These are phyloP conservation scores for Podaxis sp. DNA, from an alignment of 768 basidiomycete genomes.

Conservation along the genomic window DNA sequence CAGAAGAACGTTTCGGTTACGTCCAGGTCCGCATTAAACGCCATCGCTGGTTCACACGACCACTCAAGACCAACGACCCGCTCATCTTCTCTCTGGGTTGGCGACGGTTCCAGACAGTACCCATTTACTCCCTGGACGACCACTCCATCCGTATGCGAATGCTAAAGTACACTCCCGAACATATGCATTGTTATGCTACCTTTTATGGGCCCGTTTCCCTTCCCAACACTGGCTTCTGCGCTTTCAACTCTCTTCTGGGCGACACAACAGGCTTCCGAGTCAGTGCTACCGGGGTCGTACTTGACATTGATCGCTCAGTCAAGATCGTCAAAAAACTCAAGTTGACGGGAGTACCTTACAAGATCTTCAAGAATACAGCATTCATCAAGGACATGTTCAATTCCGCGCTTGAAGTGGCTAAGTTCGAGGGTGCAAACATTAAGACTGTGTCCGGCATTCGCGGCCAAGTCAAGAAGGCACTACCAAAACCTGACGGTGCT, in stretches of 20 bases:
- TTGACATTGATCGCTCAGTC: conserved; percentile 87
- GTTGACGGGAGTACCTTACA: conserved; percentile 90
- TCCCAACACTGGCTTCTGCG: conserved; percentile 96
- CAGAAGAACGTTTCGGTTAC: conserved; percentile 91
- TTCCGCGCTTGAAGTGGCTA: conserved; percentile 90
- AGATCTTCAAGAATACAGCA: conserved; percentile 99
- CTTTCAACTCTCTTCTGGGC: conserved; percentile 82
- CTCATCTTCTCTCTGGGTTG: conserved; percentile 96
- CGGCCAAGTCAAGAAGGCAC: conserved; percentile 94
- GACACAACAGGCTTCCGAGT: conserved; percentile 77
- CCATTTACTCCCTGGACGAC: conserved; percentile 95
- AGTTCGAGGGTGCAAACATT: conserved; percentile 98
- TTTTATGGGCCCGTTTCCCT: conserved; percentile 92
- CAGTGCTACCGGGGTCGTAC: conserved; percentile 89
- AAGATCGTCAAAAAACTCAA: conserved; percentile 99
- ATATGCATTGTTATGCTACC: conserved; percentile 99
- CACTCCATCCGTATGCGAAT: conserved; percentile 98
- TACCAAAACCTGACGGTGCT: conserved; percentile 92
- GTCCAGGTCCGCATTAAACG: conserved; percentile 95
- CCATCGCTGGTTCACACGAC: conserved; percentile 89
- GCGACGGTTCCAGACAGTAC: conserved; percentile 93
- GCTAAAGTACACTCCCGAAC: conserved; percentile 99
- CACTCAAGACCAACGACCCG: conserved; percentile 96
- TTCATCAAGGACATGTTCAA: conserved; percentile 98
- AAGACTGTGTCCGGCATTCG: conserved; percentile 93